These are phyloP conservation scores for Russula abietina DNA, from an alignment of 768 basidiomycete genomes.

Conservation along the genomic window DNA sequence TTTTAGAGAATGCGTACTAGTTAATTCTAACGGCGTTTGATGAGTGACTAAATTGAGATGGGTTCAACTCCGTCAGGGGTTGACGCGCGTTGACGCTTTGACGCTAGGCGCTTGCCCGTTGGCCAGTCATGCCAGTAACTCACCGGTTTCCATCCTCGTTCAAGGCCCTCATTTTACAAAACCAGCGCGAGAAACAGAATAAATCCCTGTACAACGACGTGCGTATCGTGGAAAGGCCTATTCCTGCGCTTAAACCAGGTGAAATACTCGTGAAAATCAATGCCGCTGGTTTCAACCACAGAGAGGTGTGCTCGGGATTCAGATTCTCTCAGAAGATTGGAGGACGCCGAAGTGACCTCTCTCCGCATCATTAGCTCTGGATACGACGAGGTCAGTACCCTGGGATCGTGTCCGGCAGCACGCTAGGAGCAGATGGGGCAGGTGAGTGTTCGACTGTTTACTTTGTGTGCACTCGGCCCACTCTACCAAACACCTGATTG, in stretches of 20 bases:
- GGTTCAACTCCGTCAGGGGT: too few species aligned
- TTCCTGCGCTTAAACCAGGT: slow-evolving; percentile 39
- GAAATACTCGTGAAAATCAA: neutral
- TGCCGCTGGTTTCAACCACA: neutral
- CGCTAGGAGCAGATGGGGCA: slow-evolving; percentile 69
- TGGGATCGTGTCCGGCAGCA: slow-evolving; percentile 49
- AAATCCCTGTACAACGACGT: slow-evolving; percentile 52
- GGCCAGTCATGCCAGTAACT: too few species aligned
- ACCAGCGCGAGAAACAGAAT: neutral
- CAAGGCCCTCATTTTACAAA: slow-evolving; percentile 5
- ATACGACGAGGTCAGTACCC: slow-evolving; percentile 66
- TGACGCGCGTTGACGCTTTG: too few species aligned
- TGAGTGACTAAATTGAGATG: too few species aligned
- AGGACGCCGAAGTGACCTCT: neutral
- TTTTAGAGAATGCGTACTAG: too few species aligned
- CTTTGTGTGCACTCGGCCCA: neutral
- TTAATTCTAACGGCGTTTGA: too few species aligned
- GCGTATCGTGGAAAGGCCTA: slow-evolving; percentile 42
- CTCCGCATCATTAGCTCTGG: slow-evolving; percentile 52
- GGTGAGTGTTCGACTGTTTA: slow-evolving; percentile 37
- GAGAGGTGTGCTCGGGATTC: neutral
- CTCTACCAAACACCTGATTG: too few species aligned
- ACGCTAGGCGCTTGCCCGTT: too few species aligned
- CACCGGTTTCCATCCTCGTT: neutral
- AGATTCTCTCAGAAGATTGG: neutral